These are phyloP conservation scores for Trypanosomatidae sp. DNA, from an alignment of 208 protist species.

Conservation along the genomic window DNA sequence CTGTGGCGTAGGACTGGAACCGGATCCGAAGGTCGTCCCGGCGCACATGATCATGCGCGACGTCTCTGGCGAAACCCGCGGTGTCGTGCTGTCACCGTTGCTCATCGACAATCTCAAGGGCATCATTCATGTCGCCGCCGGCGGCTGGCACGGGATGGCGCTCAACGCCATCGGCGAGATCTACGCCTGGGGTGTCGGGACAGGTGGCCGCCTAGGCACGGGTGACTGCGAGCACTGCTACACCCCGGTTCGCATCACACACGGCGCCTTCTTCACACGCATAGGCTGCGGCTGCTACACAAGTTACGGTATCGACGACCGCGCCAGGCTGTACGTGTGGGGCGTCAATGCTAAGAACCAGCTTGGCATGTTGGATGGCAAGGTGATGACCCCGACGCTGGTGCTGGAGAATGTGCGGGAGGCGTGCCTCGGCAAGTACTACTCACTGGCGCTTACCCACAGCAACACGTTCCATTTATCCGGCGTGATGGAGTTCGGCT, in stretches of 20 bases:
- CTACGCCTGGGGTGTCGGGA: constrained; percentile 72
- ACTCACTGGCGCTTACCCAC: constrained; percentile 60
- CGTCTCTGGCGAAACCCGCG: constrained; percentile 44
- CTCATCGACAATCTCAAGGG: constrained; percentile 41
- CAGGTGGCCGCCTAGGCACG: constrained; percentile 59
- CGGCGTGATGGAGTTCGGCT: constrained; percentile 60
- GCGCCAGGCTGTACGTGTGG: constrained; percentile 72
- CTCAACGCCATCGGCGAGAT: constrained; percentile 78
- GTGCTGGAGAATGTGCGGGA: constrained; percentile 74
- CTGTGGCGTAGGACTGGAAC: constrained; percentile 71
- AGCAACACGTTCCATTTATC: constrained; percentile 51
- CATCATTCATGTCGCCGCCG: constrained; percentile 70
- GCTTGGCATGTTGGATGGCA: constrained; percentile 31
- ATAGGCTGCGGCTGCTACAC: constrained; percentile 77
- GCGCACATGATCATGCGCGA: constrained; percentile 50
- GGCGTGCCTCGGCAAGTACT: constrained; percentile 61
- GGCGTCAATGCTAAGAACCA: constrained; percentile 67
- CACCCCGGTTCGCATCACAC: constrained; percentile 45
- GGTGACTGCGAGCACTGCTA: constrained; percentile 41
- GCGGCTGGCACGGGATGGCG: constrained; percentile 74
- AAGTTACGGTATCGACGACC: constrained; percentile 67
- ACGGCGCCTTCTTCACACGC: constrained; percentile 47
- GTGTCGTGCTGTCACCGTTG: constrained; percentile 56
- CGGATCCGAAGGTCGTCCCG: constrained; percentile 39
- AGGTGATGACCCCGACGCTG: constrained; percentile 37